A percentile compares a stretch with the other conserved stretches of the same genome.
Evolutionary conservation across 495 filamentous ascomycete genomes (phyloP).

Genomic region (Glarea lozoyensis): DNA sequence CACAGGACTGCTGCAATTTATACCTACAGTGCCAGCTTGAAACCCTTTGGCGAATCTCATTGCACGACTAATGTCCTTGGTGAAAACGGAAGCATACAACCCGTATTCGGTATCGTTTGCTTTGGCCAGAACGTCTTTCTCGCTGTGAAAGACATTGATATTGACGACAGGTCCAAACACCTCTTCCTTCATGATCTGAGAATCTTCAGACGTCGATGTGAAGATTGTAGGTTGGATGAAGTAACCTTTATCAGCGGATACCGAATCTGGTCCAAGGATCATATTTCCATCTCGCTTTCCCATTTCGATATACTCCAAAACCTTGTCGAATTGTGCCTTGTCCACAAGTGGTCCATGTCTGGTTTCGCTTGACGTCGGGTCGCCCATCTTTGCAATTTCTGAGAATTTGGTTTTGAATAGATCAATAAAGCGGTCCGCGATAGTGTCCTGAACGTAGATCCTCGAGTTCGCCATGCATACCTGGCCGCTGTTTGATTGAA

Average conservation of each 20-base stretch:
- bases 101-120: slow-evolving; percentile 78
- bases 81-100: slow-evolving; percentile 76
- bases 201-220: background rate
- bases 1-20: slow-evolving; percentile 44
- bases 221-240: slow-evolving; percentile 5
- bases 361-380: slow-evolving; percentile 42
- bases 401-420: slow-evolving; percentile 1
- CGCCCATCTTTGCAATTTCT: slow-evolving; percentile 36
- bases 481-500: slow-evolving; percentile 42
- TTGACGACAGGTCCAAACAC: slow-evolving; percentile 46
- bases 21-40: slow-evolving; percentile 74
- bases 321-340: slow-evolving; percentile 48
- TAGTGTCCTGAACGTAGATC: slow-evolving; percentile 41
- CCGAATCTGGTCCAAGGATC: slow-evolving; percentile 29
- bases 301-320: slow-evolving; percentile 50
- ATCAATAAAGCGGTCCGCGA: slow-evolving; percentile 46
- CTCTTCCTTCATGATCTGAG: slow-evolving; percentile 41
- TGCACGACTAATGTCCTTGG: slow-evolving; percentile 62
- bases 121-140: slow-evolving; percentile 62
- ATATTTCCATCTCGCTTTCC: slow-evolving; percentile 39
- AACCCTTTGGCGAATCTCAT: slow-evolving; percentile 64
- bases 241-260: slow-evolving; percentile 27
- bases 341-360: slow-evolving; percentile 61
- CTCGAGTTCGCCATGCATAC: slow-evolving; percentile 40
- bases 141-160: slow-evolving; percentile 39